Percentiles rank a stretch among this genome's conserved stretches.
Evolutionary conservation across 2,329 filamentous ascomycete genomes (phyloP).

Genomic region (Neoascochyta sp.): DNA sequence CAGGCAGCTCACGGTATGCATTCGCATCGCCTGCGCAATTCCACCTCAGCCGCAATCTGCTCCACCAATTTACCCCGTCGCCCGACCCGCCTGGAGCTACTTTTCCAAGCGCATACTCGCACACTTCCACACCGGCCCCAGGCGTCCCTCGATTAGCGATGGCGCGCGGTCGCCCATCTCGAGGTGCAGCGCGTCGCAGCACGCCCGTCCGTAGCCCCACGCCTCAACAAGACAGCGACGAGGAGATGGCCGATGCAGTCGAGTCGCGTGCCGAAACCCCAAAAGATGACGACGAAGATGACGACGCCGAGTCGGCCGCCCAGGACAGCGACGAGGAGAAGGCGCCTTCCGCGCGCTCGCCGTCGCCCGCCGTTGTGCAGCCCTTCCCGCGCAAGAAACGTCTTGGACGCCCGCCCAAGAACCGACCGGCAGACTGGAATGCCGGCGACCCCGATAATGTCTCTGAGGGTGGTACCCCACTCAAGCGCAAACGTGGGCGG

Average conservation of each 20-base stretch:
- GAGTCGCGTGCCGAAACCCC: slow-evolving; percentile 37
- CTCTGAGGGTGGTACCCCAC: slow-evolving; percentile 48
- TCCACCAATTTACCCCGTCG: no score
- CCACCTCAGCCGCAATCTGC: no score
- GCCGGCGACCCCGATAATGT: slow-evolving; percentile 50
- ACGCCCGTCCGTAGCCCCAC: slow-evolving; percentile 36
- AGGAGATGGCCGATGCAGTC: slow-evolving; percentile 32
- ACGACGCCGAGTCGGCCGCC: slow-evolving; percentile 49
- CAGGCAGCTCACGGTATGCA: not conserved
- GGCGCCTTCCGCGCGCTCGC: slow-evolving; percentile 44
- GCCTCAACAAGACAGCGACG: slow-evolving; percentile 34
- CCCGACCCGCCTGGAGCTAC: no score
- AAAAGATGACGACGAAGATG: slow-evolving; percentile 52
- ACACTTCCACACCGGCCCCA: not conserved
- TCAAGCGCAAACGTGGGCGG: slow-evolving; percentile 49
- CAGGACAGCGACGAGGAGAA: slow-evolving; percentile 38
- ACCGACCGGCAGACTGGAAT: slow-evolving; percentile 71
- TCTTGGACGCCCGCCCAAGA: slow-evolving; percentile 82
- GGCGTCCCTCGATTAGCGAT: slow-evolving; percentile 14
- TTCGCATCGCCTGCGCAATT: not conserved
- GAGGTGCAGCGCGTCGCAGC: slow-evolving; percentile 40
- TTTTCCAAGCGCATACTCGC: no score
- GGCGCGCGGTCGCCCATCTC: slow-evolving; percentile 37
- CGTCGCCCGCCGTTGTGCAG: slow-evolving; percentile 51
- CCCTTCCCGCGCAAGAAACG: slow-evolving; percentile 66